Percentiles rank a stretch among this genome's conserved stretches.
Evolutionary conservation across 2,329 filamentous ascomycete species (phyloP).

Genomic region (Fusarium coicis): DNA sequence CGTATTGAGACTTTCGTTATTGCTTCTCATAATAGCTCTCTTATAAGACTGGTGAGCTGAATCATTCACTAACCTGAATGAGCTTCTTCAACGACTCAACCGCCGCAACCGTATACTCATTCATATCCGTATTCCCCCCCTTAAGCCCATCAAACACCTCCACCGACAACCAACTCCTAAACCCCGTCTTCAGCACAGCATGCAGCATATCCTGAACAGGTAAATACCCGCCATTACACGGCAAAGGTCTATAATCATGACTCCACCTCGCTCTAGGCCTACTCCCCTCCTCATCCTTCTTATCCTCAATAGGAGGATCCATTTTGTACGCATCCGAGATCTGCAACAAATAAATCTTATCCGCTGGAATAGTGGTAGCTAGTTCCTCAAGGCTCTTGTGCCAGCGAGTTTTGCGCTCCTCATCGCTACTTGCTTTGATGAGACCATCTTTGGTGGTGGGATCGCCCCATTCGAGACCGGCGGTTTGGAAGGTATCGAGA

Average conservation of each 20-base stretch:
- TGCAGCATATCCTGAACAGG: slow-evolving; percentile 72
- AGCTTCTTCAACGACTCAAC: slow-evolving; percentile 25
- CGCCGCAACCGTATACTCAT: slow-evolving; percentile 7
- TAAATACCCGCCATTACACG: slow-evolving; percentile 76
- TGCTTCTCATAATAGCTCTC: accelerated
- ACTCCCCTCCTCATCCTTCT: slow-evolving; percentile 60
- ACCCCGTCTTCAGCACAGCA: slow-evolving; percentile 75
- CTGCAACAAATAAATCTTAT: slow-evolving; percentile 80
- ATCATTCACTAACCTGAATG: neutral
- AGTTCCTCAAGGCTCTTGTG: slow-evolving; percentile 66
- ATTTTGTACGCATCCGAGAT: slow-evolving; percentile 79
- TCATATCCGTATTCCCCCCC: slow-evolving; percentile 7
- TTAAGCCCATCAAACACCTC: slow-evolving; percentile 71
- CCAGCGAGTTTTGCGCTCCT: slow-evolving; percentile 63
- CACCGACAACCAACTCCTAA: slow-evolving; percentile 73
- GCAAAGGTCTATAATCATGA: slow-evolving; percentile 74
- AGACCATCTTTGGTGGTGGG: slow-evolving; percentile 72
- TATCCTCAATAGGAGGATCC: slow-evolving; percentile 62
- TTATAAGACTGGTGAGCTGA: accelerated
- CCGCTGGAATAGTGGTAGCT: slow-evolving; percentile 65
- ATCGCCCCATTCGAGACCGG: slow-evolving; percentile 78
- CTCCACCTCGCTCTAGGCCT: slow-evolving; percentile 76
- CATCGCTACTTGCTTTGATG: slow-evolving; percentile 56
- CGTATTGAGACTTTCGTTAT: neutral
- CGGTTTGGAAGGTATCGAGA: slow-evolving; percentile 81